These are phyloP conservation scores for Helminthosporium solani DNA, from an alignment of 2,329 filamentous ascomycete genomes.

Conservation along the genomic window DNA sequence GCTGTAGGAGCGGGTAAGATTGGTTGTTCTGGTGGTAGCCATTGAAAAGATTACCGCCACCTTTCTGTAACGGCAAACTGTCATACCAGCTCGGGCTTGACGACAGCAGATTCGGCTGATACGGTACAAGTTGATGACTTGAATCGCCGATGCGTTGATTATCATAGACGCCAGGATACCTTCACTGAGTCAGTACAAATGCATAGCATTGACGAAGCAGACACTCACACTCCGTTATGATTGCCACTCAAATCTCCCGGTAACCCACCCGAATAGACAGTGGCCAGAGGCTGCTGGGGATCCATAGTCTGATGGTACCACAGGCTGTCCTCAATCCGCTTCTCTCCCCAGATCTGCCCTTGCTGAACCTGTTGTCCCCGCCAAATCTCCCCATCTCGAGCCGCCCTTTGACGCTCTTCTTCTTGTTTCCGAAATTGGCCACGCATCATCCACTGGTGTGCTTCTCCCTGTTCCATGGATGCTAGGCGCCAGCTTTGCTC, in stretches of 20 bases:
- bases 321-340: background rate
- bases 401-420: background rate
- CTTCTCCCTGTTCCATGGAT: background rate
- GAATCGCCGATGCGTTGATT: background rate
- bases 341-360: background rate
- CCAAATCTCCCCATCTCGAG: background rate
- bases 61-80: background rate
- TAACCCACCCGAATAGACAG: background rate
- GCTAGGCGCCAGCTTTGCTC: background rate
- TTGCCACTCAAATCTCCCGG: background rate
- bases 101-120: background rate
- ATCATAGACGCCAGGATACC: background rate
- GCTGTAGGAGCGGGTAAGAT: background rate
- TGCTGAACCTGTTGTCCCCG: background rate
- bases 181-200: background rate
- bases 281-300: background rate
- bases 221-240: background rate
- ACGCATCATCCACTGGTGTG: background rate
- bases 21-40: background rate
- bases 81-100: background rate
- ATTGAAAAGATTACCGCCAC: background rate
- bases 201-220: background rate
- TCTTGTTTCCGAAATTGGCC: background rate
- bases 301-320: background rate
- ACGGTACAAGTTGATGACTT: too few relatives aligned